These are phyloP conservation scores for Tripterygium wilfordii DNA, from an alignment of 177 flowering plant genomes.

Conservation along the genomic window DNA sequence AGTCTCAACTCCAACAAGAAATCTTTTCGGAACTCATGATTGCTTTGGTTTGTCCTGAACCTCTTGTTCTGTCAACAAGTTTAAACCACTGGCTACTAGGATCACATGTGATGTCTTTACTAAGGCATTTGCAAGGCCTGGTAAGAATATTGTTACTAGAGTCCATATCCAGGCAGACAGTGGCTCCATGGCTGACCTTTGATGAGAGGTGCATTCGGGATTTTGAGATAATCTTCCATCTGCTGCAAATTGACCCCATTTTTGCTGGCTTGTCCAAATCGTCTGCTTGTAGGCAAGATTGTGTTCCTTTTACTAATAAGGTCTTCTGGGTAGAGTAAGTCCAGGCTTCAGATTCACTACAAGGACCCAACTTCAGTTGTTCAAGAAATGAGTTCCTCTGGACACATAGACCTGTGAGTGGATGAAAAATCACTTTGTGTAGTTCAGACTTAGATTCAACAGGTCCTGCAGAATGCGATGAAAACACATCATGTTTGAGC, in stretches of 20 bases:
- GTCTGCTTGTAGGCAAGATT: slow-evolving; percentile 15
- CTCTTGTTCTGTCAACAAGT: slow-evolving; percentile 5
- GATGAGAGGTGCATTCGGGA: slow-evolving; percentile 4
- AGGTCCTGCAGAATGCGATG: slow-evolving; percentile 64
- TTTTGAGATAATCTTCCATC: not conserved
- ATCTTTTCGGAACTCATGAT: too few relatives aligned
- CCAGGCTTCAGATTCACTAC: slow-evolving; percentile 5
- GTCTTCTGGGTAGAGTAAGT: slow-evolving; percentile 41
- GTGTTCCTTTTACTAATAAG: slow-evolving; percentile 39
- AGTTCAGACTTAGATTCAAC: slow-evolving; percentile 25
- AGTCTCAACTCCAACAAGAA: too few relatives aligned
- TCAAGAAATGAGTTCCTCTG: slow-evolving; percentile 26
- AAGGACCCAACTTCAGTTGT: slow-evolving; percentile 56
- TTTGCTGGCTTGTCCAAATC: slow-evolving; percentile 6
- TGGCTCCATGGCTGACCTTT: not conserved
- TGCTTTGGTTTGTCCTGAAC: too few relatives aligned
- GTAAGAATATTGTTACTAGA: not conserved
- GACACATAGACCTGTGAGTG: slow-evolving; percentile 70
- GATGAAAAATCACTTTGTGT: slow-evolving; percentile 65
- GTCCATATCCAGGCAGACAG: slow-evolving; percentile 2
- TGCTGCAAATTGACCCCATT: slow-evolving; percentile 39
- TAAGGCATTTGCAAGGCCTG: slow-evolving; percentile 7
- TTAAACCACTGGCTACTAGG: slow-evolving; percentile 17
- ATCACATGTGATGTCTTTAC: slow-evolving; percentile 1
- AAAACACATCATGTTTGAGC: too few relatives aligned